Conservation (phyloP, 768 basidiomycete genomes). For the Pleurotus cornucopiae region DNA sequence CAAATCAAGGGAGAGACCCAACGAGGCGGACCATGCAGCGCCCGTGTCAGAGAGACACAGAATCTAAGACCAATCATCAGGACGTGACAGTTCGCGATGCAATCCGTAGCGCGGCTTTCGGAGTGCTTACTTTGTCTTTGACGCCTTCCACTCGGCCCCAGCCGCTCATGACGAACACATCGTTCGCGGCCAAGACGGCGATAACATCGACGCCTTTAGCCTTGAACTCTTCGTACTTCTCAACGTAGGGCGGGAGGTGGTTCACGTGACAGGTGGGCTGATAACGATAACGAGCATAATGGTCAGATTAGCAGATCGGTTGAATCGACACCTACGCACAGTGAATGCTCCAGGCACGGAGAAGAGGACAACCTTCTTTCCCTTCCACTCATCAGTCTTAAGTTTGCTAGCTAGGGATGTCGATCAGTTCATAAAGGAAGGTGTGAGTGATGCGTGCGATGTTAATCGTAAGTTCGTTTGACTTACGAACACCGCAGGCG, state of each 20-base stretch:
- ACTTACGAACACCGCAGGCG: constrained; percentile 65
- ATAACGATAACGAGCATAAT: constrained; percentile 28
- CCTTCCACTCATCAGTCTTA: constrained; percentile 64
- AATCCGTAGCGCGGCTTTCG: background rate
- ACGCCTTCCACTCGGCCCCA: constrained; percentile 56
- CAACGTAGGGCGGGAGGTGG: constrained; percentile 64
- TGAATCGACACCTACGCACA: constrained; percentile 31
- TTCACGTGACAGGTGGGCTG: constrained; percentile 61
- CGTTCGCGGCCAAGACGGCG: constrained; percentile 76
- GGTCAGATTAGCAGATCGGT: too few species aligned
- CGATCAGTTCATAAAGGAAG: background rate
- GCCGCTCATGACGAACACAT: constrained; percentile 70
- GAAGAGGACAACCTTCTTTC: constrained; percentile 78
- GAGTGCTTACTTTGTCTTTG: constrained; percentile 55
- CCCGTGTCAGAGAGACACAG: constrained; percentile 51
- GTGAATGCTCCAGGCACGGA: constrained; percentile 82
- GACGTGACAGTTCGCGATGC: background rate
- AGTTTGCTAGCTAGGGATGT: constrained; percentile 42
- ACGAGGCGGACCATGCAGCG: constrained; percentile 49
- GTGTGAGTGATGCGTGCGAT: too few species aligned
- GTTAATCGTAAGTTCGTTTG: too few species aligned
- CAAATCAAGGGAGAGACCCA: constrained; percentile 56
- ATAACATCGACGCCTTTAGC: constrained; percentile 73
- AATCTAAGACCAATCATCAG: constrained; percentile 36
- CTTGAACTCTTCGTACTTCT: constrained; percentile 70